A percentile compares a stretch with the other conserved stretches of the same genome.
Conservation (phyloP, 495 filamentous ascomycete species). For the Xylaria venustula region DNA sequence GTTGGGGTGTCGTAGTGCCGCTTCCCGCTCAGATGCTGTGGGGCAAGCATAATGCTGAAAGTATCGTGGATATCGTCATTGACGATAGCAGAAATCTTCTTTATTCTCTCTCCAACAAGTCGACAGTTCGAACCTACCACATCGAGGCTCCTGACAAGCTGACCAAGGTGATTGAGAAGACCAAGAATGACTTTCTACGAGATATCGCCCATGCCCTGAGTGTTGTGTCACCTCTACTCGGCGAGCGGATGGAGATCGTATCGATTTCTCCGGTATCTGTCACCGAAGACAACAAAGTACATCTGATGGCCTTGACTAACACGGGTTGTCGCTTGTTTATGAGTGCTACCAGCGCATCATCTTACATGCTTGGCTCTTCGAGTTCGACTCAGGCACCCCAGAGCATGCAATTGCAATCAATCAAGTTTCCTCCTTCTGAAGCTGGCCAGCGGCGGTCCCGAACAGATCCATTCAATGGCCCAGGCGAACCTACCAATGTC, state of each 20-base stretch:
- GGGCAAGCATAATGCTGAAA: conserved; percentile 46
- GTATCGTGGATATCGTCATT: conserved; percentile 71
- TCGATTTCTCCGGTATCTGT: conserved; percentile 81
- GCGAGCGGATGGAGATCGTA: conserved; percentile 66
- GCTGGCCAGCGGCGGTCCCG: conserved; percentile 23
- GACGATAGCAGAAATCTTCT: conserved; percentile 86
- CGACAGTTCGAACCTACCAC: conserved; percentile 83
- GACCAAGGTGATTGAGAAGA: conserved; percentile 55
- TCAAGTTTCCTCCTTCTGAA: conserved; percentile 79
- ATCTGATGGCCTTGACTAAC: conserved; percentile 85
- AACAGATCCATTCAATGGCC: conserved; percentile 22
- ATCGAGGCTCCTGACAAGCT: conserved; percentile 57
- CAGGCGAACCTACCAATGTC: conserved; percentile 38
- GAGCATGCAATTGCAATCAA: conserved; percentile 94
- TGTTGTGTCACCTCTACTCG: conserved; percentile 61
- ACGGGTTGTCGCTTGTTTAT: conserved; percentile 90
- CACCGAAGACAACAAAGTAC: conserved; percentile 76
- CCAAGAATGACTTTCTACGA: conserved; percentile 50
- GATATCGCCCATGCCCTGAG: conserved; percentile 79
- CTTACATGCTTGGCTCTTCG: conserved; percentile 60
- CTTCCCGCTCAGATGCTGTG: conserved; percentile 36
- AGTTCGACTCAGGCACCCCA: conserved; percentile 67
- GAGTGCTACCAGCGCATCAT: conserved; percentile 79
- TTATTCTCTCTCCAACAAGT: conserved; percentile 83
- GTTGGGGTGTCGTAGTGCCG: conserved; percentile 69